A percentile compares a stretch with the other conserved stretches of the same genome.
Conservation (phyloP, 352 stramenopile genomes). For the Phytopythium mirpurense region DNA sequence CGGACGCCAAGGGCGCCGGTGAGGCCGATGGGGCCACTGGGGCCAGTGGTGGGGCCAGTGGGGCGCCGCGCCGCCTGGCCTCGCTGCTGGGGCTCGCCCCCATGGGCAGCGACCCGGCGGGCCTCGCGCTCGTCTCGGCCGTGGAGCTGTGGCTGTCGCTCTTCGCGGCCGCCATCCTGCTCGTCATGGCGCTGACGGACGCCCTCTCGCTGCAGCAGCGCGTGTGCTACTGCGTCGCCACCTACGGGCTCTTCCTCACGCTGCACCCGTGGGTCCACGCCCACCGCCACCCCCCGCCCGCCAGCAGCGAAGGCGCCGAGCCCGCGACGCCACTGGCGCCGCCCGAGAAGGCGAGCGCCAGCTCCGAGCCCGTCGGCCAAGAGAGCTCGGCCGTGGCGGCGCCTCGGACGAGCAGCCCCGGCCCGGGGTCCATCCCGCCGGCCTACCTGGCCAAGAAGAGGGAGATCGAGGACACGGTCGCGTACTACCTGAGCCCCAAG, state of each 20-base stretch:
- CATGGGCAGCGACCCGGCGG: conserved; percentile 9
- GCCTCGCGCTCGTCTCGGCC: conserved; percentile 23
- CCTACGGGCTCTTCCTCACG: conserved; percentile 47
- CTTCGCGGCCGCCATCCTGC: conserved; percentile 38
- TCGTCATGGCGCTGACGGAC: conserved; percentile 38
- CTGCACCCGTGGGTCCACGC: conserved; percentile 52
- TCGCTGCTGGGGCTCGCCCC: conserved; percentile 25
- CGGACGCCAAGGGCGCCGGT: too few relatives aligned
- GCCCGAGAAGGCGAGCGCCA: not conserved
- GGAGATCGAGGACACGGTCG: conserved; percentile 20
- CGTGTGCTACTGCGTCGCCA: conserved; percentile 30
- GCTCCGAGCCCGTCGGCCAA: too few relatives aligned
- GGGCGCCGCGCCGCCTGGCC: conserved; percentile 15
- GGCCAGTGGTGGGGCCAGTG: too few relatives aligned
- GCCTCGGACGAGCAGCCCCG: too few relatives aligned
- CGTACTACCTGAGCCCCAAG: conserved; percentile 32
- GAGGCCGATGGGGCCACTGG: not conserved
- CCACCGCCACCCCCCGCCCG: not conserved
- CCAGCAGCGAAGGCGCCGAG: not conserved
- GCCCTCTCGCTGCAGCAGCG: conserved; percentile 39
- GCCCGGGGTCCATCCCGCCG: conserved; percentile 11
- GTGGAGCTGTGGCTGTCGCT: conserved; percentile 59
- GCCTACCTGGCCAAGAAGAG: conserved; percentile 17
- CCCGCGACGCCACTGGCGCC: too few relatives aligned
- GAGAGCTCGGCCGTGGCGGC: too few relatives aligned